Conservation (phyloP, 352 stramenopile species). For the Globisporangium echinulatum region DNA sequence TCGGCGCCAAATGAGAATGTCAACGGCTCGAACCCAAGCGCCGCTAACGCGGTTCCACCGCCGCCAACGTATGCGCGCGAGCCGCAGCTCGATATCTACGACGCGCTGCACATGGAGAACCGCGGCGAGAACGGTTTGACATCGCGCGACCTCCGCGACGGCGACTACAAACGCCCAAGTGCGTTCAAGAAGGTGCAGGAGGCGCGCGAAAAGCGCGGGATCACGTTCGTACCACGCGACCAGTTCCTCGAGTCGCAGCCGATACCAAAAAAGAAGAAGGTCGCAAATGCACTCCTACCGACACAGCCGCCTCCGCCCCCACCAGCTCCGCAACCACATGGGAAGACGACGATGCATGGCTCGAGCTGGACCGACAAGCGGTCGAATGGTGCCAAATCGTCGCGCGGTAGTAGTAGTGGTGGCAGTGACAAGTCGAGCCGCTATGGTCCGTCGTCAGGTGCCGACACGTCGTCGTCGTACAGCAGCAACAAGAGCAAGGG, state of each 20-base stretch:
- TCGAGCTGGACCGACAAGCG: conserved; percentile 6
- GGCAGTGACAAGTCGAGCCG: conserved; percentile 23
- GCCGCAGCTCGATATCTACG: conserved; percentile 53
- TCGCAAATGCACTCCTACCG: not conserved
- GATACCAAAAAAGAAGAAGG: conserved; percentile 40
- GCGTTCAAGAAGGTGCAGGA: conserved; percentile 49
- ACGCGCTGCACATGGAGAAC: conserved; percentile 41
- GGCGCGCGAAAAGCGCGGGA: conserved; percentile 32
- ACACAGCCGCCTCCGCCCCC: not conserved
- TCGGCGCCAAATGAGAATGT: conserved; percentile 6
- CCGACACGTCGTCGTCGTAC: conserved; percentile 4
- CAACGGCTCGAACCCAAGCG: conserved; percentile 6
- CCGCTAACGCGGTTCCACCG: not conserved
- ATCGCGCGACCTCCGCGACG: conserved; percentile 20
- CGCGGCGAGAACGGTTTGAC: conserved; percentile 23
- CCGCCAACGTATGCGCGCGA: conserved; percentile 22
- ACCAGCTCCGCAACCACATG: conserved; percentile 2
- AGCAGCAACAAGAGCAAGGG: conserved; percentile 3
- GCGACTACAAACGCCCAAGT: conserved; percentile 43
- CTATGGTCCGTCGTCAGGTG: conserved; percentile 25
- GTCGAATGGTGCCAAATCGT: conserved; percentile 5
- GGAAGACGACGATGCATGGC: not conserved
- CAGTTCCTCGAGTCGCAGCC: conserved; percentile 41
- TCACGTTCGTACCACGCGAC: conserved; percentile 27
- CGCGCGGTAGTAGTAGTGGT: not conserved